Percentiles rank a stretch among this genome's conserved stretches.
These are phyloP conservation scores for Amanita rimosa DNA, from an alignment of 768 basidiomycete genomes.

Conservation along the genomic window DNA sequence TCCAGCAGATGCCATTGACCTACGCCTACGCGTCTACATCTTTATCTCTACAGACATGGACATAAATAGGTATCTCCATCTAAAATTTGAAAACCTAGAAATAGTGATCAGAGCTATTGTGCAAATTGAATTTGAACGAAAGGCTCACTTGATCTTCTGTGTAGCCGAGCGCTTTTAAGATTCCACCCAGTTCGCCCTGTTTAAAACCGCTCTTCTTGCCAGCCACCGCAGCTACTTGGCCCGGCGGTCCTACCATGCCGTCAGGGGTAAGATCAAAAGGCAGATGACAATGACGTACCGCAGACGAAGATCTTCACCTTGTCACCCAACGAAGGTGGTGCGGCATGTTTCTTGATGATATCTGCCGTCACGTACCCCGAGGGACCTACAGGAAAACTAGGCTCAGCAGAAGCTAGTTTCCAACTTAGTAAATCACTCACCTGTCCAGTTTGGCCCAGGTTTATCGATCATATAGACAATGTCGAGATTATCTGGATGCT, in stretches of 20 bases:
- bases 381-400: slow-evolving; percentile 27
- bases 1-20: no score
- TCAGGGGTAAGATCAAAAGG: not conserved
- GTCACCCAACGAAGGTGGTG: slow-evolving; percentile 48
- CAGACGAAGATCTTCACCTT: slow-evolving; percentile 89
- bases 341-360: slow-evolving; percentile 63
- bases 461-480: slow-evolving; percentile 85
- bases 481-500: slow-evolving; percentile 62
- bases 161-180: slow-evolving; percentile 85
- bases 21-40: not conserved
- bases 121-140: not conserved
- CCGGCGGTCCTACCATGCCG: slow-evolving; percentile 53
- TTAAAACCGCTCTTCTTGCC: slow-evolving; percentile 85
- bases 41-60: not conserved
- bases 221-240: slow-evolving; percentile 78
- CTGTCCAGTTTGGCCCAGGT: slow-evolving; percentile 45
- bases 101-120: not conserved
- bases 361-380: slow-evolving; percentile 69
- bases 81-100: slow-evolving; percentile 32
- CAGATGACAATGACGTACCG: slow-evolving; percentile 34
- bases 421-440: slow-evolving; percentile 18
- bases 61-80: not conserved
- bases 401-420: not conserved
- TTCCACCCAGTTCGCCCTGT: slow-evolving; percentile 74
- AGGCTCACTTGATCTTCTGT: slow-evolving; percentile 63